Evolutionary conservation across 495 filamentous ascomycete species (phyloP).

Genomic region (Penicillium pulvis): DNA sequence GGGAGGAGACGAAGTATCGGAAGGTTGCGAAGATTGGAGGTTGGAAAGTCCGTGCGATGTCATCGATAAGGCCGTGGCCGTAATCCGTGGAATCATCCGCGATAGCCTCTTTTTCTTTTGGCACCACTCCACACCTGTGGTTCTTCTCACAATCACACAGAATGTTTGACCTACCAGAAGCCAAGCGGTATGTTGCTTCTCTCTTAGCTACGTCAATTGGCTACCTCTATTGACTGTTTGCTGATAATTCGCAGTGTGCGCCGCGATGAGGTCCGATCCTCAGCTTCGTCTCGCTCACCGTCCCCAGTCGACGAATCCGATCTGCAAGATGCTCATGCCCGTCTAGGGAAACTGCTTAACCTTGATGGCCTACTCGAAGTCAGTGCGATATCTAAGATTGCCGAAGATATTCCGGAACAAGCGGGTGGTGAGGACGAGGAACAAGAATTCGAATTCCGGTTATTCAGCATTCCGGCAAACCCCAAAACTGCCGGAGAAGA

Average conservation of each 20-base stretch:
- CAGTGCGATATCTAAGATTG: conserved; percentile 2
- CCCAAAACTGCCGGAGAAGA: conserved; percentile 10
- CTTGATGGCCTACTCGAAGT: conserved; percentile 30
- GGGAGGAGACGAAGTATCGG: conserved; percentile 2
- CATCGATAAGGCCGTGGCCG: conserved; percentile 36
- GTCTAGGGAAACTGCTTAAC: conserved; percentile 44
- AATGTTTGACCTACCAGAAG: conserved; percentile 47
- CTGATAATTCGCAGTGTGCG: conserved; percentile 36
- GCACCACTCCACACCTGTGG: neutral
- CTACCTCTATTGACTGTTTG: neutral
- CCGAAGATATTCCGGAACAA: conserved; percentile 2
- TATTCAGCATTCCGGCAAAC: conserved; percentile 43
- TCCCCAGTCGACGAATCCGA: conserved; percentile 38
- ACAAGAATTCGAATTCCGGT: conserved; percentile 51
- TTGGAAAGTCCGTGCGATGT: conserved; percentile 30
- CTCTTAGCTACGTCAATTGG: neutral
- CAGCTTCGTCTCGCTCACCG: conserved; percentile 33
- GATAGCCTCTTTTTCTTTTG: conserved; percentile 11
- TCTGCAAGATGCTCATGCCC: conserved; percentile 37
- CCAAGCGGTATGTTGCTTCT: conserved; percentile 38
- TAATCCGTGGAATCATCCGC: neutral
- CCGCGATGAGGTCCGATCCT: conserved; percentile 44
- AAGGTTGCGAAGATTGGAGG: conserved; percentile 17
- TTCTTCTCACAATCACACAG: conserved; percentile 7
- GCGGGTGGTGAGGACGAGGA: conserved; percentile 39